Evolutionary conservation across 1,284 basidiomycete species (phyloP), one percentile per base, ranked within the genome.

Genomic region (Peniophora sp.): DNA sequence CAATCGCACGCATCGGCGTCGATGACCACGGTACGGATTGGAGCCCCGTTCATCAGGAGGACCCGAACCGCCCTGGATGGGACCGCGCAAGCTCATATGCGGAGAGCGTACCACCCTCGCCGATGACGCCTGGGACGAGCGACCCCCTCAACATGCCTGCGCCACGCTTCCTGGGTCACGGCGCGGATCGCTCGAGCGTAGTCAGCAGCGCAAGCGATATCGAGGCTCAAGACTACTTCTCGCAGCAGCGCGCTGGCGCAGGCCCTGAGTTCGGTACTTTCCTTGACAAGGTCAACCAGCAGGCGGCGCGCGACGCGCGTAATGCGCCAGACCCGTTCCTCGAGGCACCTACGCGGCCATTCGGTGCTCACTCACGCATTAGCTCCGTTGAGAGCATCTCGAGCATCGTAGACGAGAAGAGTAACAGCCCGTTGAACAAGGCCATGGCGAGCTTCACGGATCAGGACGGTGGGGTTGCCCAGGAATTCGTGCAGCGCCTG

Each of bases 401-500:
- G 10, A 87, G 87, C 2, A 91, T 95, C 51, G 87, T 92, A 39
- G 90, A 93, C 58, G 92, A 95, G 61, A 95, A 95, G 71, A 72
- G 73, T 1, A 86, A 87, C 53, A 94, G 92, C 11, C 90, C 91
- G 5, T 70, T 95, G 54, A 96, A 96, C 71, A 94, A 94, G 70
- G 90, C 92, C 10, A 91, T 92, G 45, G 46, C 48, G 19, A 51
- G 89, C 83, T 96, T 96, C 69, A 96, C 92, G 25, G 92, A 95
- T 67, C 77, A 88, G 1, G 90, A 95, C 64, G 92, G 92, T 44
- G 90, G 91, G 54, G 92, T 96, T 48, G 87, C 92, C 14, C 81
- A 87, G 48, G 83, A 89, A 50, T 95, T 97, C 64, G 86, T 95
- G 23, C 83, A 89, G 60, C 92, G 89, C 64, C 70, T 97, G 45